These are phyloP conservation scores for Picochlorum sp. DNA, from an alignment of 139 green algal genomes.

Conservation along the genomic window DNA sequence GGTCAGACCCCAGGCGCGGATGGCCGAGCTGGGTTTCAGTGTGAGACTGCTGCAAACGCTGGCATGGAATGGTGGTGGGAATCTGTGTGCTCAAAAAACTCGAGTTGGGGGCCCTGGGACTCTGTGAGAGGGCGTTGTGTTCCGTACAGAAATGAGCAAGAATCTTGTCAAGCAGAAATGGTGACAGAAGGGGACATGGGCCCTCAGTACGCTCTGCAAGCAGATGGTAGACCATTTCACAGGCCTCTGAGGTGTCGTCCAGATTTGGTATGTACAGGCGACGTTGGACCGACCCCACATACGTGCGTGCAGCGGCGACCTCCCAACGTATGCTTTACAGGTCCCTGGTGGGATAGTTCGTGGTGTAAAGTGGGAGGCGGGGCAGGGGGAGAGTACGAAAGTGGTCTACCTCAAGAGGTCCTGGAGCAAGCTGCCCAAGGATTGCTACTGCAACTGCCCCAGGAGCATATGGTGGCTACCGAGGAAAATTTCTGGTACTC, in stretches of 20 bases:
- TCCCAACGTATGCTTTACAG: not conserved
- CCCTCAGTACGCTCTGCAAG: not conserved
- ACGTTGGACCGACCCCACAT: not conserved
- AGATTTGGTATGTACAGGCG: not conserved
- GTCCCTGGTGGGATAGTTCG: not conserved
- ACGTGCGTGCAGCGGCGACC: not conserved
- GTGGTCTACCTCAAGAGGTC: not conserved
- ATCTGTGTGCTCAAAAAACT: not conserved
- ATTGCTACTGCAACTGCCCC: not conserved
- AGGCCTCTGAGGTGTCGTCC: not conserved
- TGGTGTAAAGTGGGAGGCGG: not conserved
- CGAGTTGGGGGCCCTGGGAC: not conserved
- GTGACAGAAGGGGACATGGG: not conserved
- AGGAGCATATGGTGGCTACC: not conserved
- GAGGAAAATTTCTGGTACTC: not conserved
- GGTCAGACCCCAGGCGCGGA: not conserved
- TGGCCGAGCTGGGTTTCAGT: not conserved
- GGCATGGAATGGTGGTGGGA: not conserved
- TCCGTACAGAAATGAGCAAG: not conserved
- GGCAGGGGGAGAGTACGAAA: not conserved
- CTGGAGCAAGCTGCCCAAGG: not conserved
- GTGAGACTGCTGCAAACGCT: not conserved
- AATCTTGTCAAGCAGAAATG: not conserved
- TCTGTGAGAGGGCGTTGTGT: not conserved
- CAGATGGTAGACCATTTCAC: not conserved